Conservation (phyloP, 2,329 filamentous ascomycete genomes). For the Colletotrichum limetticola region DNA sequence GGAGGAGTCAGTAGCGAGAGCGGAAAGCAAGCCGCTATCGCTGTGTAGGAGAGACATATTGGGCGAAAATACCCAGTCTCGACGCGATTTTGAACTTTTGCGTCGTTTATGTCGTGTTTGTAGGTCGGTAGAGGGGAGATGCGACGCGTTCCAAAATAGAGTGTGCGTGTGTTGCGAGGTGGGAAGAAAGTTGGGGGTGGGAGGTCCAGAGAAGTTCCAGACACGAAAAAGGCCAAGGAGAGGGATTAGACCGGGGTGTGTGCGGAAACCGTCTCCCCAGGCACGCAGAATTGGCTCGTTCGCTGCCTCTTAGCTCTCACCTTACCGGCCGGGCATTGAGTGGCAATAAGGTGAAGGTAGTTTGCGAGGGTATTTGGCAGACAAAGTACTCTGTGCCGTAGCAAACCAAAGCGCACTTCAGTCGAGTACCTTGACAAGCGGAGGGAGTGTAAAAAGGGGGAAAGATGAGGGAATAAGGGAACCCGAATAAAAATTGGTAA, state of each 20-base stretch:
- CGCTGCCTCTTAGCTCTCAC: slow-evolving; percentile 23
- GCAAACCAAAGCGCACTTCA: slow-evolving; percentile 1
- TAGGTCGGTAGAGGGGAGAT: slow-evolving; percentile 17
- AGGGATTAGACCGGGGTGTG: slow-evolving; percentile 24
- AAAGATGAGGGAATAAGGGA: slow-evolving; percentile 8
- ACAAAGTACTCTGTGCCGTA: slow-evolving; percentile 6
- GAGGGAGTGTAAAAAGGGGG: slow-evolving; percentile 5
- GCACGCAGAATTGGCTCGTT: slow-evolving; percentile 32
- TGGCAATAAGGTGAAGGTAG: slow-evolving; percentile 26
- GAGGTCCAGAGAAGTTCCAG: slow-evolving; percentile 22
- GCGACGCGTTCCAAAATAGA: slow-evolving; percentile 32
- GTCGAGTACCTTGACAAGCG: not conserved
- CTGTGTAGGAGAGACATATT: slow-evolving; percentile 42
- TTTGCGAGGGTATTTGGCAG: slow-evolving; percentile 4
- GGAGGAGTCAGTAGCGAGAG: slow-evolving; percentile 51
- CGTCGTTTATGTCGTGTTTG: not conserved
- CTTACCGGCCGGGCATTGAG: slow-evolving; percentile 33
- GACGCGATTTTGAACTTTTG: slow-evolving; percentile 31
- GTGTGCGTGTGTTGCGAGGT: slow-evolving; percentile 24
- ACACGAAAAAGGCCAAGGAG: slow-evolving; percentile 34
- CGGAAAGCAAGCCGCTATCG: slow-evolving; percentile 45
- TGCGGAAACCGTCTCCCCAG: slow-evolving; percentile 24
- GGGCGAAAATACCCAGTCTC: slow-evolving; percentile 35
- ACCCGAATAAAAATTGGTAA: slow-evolving; percentile 8
- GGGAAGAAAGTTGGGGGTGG: slow-evolving; percentile 23